Evolutionary conservation across 2,329 filamentous ascomycete genomes (phyloP), one percentile per base, ranked within the genome.

Genomic region (Xylaria sp.): DNA sequence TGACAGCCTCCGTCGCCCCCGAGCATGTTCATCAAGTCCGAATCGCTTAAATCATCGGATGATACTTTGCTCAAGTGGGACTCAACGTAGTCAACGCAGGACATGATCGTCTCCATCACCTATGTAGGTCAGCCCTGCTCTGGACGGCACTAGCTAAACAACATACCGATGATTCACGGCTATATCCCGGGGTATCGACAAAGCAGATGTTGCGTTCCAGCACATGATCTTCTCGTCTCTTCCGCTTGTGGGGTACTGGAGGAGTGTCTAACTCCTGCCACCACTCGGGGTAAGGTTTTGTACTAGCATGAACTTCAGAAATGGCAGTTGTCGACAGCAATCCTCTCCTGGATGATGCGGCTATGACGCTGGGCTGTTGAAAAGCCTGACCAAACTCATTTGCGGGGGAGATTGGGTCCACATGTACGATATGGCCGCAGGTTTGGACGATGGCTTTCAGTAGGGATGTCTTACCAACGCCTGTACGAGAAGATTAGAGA

Each of bases 181-280:
- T 82, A 78, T 88, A 89, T 12, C 90, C 90, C 11, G 91, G 89
- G 1, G 92, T 95, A 81, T 98, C 95, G 66, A 98, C 90, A 77
- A 99, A 98, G 79, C 93, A 97, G 4, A 99, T 81, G 76, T 99
- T 99, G 34, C 95, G 88, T 77, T 98, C 95, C 54, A 98, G 82
- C 47, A 98, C 87, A 24, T 89, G 87, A 71, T 96, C 94, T 7
- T 90, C 89, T 60, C 89, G 82, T 75, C 92, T 95, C 77, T 90
- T 92, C 74, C 91, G 86, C 75, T 89, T 86, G 55, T 87, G 69
- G 87, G 80, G 58, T 85, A 81, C 71, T 30, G 84, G 84, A 65
- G 86, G 88, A 69, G 91, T 89, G 64, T 94, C 91, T 57, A 93
- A 80, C 75, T 96, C 92, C 14, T 90, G 90, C 91, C 93, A 97